Evolutionary conservation across 78 protist species (phyloP), one percentile per base, ranked within the genome.

Genomic region (Acrasis kona): DNA sequence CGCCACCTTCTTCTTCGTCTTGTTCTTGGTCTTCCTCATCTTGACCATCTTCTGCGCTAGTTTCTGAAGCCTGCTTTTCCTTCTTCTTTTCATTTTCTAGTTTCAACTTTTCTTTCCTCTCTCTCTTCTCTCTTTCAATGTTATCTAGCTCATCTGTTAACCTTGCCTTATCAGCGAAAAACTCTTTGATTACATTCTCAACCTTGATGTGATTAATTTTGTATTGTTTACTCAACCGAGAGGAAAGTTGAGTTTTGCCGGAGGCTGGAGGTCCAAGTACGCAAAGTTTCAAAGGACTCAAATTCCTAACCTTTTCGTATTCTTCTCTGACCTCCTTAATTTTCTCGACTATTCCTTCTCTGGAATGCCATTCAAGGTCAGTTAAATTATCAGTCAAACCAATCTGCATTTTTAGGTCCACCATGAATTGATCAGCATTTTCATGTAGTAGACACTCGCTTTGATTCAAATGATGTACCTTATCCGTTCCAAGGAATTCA

Each of bases 261-360:
- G 65, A 1, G 19, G 65, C 70, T 10, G 87, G 87, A n/a, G 87
- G 87, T 5, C 87, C 87, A 7, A 57, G 67, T 10, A 83, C 41
- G 42, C 67, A 39, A 38, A 81, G 19, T 2, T 68, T 31, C 36
- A 85, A 41, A 6, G 89, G 81, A 32, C 1, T 0, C 9, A 81
- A 32, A 40, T 9, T 29, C 19, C 89, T 74, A 12, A 7, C 75
- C 50, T 0, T 8, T 30, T 66, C 67, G 61, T 5, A 85, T 58
- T 85, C 83, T 7, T 0, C 4, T 35, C 57, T 36, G 9, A 69
- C 76, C 4, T 0, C 31, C 41, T 19, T 28, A 19, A 70, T 37
- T 42, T 65, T 1, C 30, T 72, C 79, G 6, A 71, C 84, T 34
- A 83, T 7, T 2, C 87, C 87, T 3, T 2, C 35, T 64, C 41